A percentile compares a stretch with the other conserved stretches of the same genome.
Evolutionary conservation across 2,329 filamentous ascomycete genomes (phyloP).

Genomic region (Penicillium vulpinum): DNA sequence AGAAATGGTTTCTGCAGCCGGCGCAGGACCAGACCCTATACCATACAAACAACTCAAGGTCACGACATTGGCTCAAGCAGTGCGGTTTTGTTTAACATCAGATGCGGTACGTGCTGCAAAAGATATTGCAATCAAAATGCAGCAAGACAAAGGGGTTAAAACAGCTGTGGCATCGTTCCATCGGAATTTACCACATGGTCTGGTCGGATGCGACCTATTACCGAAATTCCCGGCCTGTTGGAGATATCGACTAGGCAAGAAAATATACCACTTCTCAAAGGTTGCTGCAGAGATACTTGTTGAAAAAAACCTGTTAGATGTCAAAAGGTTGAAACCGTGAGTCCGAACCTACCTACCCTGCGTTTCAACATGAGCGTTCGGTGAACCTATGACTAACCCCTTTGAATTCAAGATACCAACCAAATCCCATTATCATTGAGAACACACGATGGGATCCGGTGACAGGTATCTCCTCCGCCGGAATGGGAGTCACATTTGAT

Average conservation of each 20-base stretch:
- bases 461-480: conserved; percentile 23
- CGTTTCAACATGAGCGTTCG: background rate
- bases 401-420: background rate
- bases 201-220: conserved; percentile 24
- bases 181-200: conserved; percentile 26
- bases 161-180: conserved; percentile 48
- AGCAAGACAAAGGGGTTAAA: conserved; percentile 42
- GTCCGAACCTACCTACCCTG: background rate
- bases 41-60: conserved; percentile 47
- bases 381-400: background rate
- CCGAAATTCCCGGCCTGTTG: conserved; percentile 30
- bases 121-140: conserved; percentile 40
- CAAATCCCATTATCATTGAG: conserved; percentile 24
- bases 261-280: conserved; percentile 19
- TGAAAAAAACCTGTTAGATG: conserved; percentile 18
- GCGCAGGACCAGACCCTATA: conserved; percentile 52
- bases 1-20: conserved; percentile 49
- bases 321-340: conserved; percentile 4
- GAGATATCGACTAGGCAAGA: conserved; percentile 19
- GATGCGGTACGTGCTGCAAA: conserved; percentile 38
- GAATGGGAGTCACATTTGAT: conserved; percentile 21
- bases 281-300: conserved; percentile 20
- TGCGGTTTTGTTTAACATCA: conserved; percentile 43
- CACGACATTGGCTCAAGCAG: conserved; percentile 48
- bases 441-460: conserved; percentile 34